A percentile compares a stretch with the other conserved stretches of the same genome.
Conservation (phyloP, 2,329 filamentous ascomycete genomes). For the Sclerotinia sclerotiorum region DNA sequence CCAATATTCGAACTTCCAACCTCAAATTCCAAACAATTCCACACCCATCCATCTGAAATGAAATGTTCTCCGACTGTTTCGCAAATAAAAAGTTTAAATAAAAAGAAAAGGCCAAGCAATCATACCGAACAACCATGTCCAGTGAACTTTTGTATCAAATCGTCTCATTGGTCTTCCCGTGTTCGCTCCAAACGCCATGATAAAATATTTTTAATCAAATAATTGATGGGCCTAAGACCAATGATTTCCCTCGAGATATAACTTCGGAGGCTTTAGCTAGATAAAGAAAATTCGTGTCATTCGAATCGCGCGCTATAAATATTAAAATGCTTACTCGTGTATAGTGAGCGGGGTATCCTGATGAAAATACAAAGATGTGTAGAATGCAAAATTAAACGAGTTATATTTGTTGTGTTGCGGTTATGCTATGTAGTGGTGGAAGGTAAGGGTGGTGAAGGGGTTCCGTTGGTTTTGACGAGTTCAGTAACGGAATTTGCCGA, state of each 20-base stretch:
- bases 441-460: conserved; percentile 8
- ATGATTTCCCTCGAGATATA: neutral
- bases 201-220: conserved; percentile 10
- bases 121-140: neutral
- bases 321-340: conserved; percentile 23
- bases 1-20: conserved; percentile 4
- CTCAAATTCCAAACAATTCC: neutral
- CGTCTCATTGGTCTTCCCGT: neutral
- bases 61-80: neutral
- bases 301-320: conserved; percentile 4
- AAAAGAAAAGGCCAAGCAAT: neutral
- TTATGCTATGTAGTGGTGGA: neutral
- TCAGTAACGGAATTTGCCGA: neutral
- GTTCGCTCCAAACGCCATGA: conserved; percentile 9
- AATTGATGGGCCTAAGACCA: neutral
- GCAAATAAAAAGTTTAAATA: conserved; percentile 5
- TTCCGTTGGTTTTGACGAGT: conserved; percentile 2
- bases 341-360: conserved; percentile 21
- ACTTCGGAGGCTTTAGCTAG: neutral
- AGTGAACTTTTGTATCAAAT: conserved; percentile 7
- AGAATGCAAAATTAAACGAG: neutral
- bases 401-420: neutral
- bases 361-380: conserved; percentile 2
- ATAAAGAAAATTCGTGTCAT: conserved; percentile 15
- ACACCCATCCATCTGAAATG: neutral